Percentiles rank a stretch among this genome's conserved stretches.
Evolutionary conservation across 371 early-diverging fungal species (phyloP).

Genomic region (Nematocida ironsii): DNA sequence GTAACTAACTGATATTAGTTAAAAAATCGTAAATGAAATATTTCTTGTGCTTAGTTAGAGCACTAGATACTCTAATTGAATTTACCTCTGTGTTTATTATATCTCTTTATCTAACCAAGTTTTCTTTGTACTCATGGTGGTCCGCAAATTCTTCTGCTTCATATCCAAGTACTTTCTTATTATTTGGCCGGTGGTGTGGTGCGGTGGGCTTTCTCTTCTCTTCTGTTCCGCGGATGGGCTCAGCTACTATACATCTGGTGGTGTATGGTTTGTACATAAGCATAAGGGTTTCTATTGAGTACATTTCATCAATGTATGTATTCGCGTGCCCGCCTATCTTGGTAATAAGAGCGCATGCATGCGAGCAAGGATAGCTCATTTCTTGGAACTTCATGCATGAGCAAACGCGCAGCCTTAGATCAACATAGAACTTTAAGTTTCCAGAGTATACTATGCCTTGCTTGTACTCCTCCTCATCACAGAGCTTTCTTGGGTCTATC

Average conservation of each 20-base stretch:
- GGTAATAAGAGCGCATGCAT: conserved; percentile 64
- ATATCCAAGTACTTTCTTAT: not conserved
- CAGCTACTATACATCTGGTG: conserved; percentile 52
- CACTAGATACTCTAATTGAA: not conserved
- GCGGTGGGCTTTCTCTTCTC: conserved; percentile 18
- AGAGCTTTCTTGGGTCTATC: conserved; percentile 58
- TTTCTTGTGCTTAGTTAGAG: no score
- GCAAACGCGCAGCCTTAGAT: conserved; percentile 62
- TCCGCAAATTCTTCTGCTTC: conserved; percentile 45
- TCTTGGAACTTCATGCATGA: conserved; percentile 69
- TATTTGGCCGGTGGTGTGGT: not conserved
- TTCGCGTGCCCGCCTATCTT: conserved; percentile 50
- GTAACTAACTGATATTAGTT: no score
- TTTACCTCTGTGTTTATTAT: conserved; percentile 8
- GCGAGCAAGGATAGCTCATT: conserved; percentile 67
- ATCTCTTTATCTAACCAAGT: conserved; percentile 19
- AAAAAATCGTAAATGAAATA: no score
- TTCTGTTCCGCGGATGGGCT: conserved; percentile 54
- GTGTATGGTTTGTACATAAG: conserved; percentile 40
- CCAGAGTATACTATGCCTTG: conserved; percentile 39
- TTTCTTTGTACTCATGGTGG: conserved; percentile 37
- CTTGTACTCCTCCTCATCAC: conserved; percentile 52
- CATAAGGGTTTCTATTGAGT: conserved; percentile 50
- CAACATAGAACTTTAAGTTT: conserved; percentile 57
- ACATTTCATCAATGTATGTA: conserved; percentile 54